A percentile compares a stretch with the other conserved stretches of the same genome.
These are phyloP conservation scores for Cutaneotrichosporon cyanovorans DNA, from an alignment of 1,284 basidiomycete genomes.

Conservation along the genomic window DNA sequence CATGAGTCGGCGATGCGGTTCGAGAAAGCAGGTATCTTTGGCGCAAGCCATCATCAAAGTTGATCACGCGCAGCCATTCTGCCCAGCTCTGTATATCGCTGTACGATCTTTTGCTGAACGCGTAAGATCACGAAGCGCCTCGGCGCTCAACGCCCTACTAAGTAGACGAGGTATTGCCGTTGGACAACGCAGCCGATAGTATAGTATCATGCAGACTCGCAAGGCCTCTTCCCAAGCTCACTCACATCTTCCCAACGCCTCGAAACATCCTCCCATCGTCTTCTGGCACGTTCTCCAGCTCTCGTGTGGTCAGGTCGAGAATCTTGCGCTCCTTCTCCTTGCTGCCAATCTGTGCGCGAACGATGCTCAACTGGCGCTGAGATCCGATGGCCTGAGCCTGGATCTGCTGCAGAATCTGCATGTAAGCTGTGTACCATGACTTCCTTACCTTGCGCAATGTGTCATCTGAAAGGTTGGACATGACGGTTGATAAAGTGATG, in stretches of 20 bases:
- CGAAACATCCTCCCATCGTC: conserved; percentile 68
- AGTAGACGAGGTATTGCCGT: no score
- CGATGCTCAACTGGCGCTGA: conserved; percentile 63
- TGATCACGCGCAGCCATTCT: no score
- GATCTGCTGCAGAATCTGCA: conserved; percentile 73
- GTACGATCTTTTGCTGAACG: no score
- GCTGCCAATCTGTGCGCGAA: conserved; percentile 61
- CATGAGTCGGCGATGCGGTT: no score
- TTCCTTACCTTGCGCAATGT: conserved; percentile 66
- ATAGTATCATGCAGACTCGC: no score
- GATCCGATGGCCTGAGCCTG: conserved; percentile 76
- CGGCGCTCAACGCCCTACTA: no score
- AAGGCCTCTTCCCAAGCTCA: no score
- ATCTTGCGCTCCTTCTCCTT: conserved; percentile 82
- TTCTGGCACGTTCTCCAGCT: conserved; percentile 37
- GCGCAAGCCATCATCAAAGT: no score
- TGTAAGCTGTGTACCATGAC: conserved; percentile 9
- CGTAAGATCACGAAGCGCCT: no score
- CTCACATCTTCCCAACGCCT: conserved; percentile 85
- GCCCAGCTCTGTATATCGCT: no score
- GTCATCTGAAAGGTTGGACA: conserved; percentile 74
- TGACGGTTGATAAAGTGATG: conserved; percentile 33
- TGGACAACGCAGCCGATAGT: no score
- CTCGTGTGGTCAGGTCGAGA: conserved; percentile 66
- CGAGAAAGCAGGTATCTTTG: no score